Base-by-base conservation (phyloP, 352 stramenopile genomes). In the Phytophthora sp. region DNA sequence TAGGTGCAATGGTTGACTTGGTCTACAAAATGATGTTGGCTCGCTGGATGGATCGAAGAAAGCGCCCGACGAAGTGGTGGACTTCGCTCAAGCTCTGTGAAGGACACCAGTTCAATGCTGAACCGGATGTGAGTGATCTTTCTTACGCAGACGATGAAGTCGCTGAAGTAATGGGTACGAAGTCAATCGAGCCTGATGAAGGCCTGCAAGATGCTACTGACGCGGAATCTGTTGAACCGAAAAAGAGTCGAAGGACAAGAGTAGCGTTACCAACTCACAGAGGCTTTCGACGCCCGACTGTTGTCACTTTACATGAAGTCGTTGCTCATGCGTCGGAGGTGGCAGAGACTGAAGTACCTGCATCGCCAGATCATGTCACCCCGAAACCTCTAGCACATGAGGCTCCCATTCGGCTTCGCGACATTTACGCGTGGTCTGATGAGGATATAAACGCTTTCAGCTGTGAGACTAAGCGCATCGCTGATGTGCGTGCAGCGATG, bases 21-120 rank as follows among this genome's bases (percentile, higher is more conserved):
- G 42, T 82, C 21, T 84, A 86, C 57, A 71, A 74, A 24, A 77
- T 83, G 63, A 84, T 79, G 46, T 35, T 86, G 11, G 77, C 71
- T 56, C 69, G 77, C 30, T 86, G 78, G 78, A 77, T 78, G 29
- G 46, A 75, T 30, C 51, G 74, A 47, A 63, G 46, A 23, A 61
- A 67, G 35, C 71, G 26, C 21, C 33, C 62, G 7, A 31, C 24
- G 16, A 49, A 61, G 24, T 76, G 54, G 57, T 74, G 51, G 63
- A n/a, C 26, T 18, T 61, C 53, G n/a, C 36, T 76, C 1, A 33
- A 60, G 3, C 39, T 77, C 4, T 41, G 57, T 23, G 50, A 56
- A 38, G 42, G 8, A 13, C 24, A 20, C 21, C 2, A 42, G 24
- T 7, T 11, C 18, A 24, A 38, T 35, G 6, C 24, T 21, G 21